These are phyloP conservation scores for Penicillium mononematosum DNA, from an alignment of 495 filamentous ascomycete species.

Conservation along the genomic window DNA sequence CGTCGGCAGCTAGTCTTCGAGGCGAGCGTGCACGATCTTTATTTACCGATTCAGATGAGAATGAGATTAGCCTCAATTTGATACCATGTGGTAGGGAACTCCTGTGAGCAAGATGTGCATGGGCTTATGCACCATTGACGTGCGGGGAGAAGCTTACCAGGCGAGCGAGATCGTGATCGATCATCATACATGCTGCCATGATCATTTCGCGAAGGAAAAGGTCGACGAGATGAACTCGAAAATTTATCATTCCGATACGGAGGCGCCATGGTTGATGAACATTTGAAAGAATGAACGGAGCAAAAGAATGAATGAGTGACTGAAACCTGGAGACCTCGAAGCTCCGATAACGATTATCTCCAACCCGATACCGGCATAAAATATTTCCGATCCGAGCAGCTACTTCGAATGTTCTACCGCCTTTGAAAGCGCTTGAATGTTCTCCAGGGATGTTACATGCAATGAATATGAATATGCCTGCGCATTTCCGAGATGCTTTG, in stretches of 20 bases:
- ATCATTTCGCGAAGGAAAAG: constrained; percentile 36
- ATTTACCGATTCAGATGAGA: constrained; percentile 7
- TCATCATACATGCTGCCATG: constrained; percentile 54
- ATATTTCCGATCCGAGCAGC: no score
- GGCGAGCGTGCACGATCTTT: constrained; percentile 44
- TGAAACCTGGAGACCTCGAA: no score
- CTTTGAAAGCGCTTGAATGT: no score
- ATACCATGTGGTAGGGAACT: neutral
- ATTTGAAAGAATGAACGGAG: neutral
- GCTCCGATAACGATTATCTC: no score
- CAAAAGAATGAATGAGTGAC: neutral
- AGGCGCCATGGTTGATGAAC: constrained; percentile 31
- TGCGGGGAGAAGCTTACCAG: constrained; percentile 48
- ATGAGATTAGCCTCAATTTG: constrained; percentile 28
- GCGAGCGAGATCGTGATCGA: constrained; percentile 44
- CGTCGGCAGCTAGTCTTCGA: constrained; percentile 41
- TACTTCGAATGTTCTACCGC: no score
- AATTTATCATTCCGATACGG: constrained; percentile 30
- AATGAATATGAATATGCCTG: no score
- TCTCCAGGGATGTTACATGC: no score
- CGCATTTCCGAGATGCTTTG: no score
- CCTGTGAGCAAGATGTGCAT: constrained; percentile 6
- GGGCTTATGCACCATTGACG: constrained; percentile 22
- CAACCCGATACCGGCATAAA: no score
- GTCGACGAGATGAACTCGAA: constrained; percentile 26